Percentiles rank a stretch among this genome's conserved stretches.
Evolutionary conservation across 2,329 filamentous ascomycete genomes (phyloP).

Genomic region (Orbilia brochopaga): DNA sequence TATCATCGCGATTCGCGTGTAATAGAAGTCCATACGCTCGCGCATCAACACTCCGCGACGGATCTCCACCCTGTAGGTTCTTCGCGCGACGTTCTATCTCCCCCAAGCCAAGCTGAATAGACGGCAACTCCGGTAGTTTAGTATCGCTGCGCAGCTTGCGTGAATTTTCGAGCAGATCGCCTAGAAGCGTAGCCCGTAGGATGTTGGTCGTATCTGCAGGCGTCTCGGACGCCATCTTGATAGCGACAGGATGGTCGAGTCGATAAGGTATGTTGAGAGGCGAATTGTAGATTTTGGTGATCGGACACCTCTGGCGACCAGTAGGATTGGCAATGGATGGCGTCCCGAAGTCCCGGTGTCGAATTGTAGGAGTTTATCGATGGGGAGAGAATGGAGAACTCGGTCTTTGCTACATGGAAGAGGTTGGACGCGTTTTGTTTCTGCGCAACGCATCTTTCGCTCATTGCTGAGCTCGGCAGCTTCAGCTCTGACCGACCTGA

Average conservation of each 20-base stretch:
- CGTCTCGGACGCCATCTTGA: constrained; percentile 42
- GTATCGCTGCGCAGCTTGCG: constrained; percentile 61
- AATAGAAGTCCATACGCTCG: constrained; percentile 62
- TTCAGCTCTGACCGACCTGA: constrained; percentile 3
- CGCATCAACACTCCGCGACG: constrained; percentile 60
- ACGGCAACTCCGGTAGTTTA: constrained; percentile 79
- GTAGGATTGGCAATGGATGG: constrained; percentile 8
- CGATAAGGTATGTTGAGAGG: background rate
- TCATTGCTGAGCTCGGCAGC: constrained; percentile 9
- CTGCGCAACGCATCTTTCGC: constrained; percentile 44
- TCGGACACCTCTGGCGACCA: constrained; percentile 5
- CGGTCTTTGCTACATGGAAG: constrained; percentile 14
- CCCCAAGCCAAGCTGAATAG: constrained; percentile 85
- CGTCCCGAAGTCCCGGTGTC: background rate
- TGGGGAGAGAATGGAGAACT: constrained; percentile 4
- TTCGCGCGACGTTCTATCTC: constrained; percentile 80
- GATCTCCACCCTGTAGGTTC: constrained; percentile 75
- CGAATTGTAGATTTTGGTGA: background rate
- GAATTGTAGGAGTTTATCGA: background rate
- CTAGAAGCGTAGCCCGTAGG: constrained; percentile 51
- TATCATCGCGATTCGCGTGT: constrained; percentile 8
- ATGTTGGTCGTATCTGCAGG: constrained; percentile 35
- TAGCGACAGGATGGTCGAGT: constrained; percentile 4
- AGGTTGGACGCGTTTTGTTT: constrained; percentile 49
- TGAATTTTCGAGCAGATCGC: constrained; percentile 55